phyloP scores from a whole-genome alignment of 2,329 filamentous ascomycete species.

The Penicillium sp. region DNA sequence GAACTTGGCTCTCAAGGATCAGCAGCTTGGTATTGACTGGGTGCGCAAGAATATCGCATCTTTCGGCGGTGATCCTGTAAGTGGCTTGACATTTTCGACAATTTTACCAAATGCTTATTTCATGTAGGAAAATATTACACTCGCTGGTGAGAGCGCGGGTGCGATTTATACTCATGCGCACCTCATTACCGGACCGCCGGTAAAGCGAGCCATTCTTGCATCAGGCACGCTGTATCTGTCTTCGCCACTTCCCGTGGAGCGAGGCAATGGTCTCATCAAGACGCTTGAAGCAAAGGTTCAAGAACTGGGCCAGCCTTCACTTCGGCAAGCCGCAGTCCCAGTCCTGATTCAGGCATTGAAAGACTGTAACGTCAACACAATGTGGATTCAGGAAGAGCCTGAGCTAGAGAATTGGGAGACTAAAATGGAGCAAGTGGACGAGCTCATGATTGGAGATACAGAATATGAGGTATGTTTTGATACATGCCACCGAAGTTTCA shows the following conservation, averaged over 20 bases:
- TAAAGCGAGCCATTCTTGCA: slow-evolving; percentile 44
- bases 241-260: slow-evolving; percentile 44
- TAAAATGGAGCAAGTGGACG: slow-evolving; percentile 37
- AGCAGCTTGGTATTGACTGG: slow-evolving; percentile 44
- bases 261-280: slow-evolving; percentile 38
- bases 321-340: slow-evolving; percentile 36
- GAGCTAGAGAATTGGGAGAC: slow-evolving; percentile 45
- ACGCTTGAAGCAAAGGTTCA: slow-evolving; percentile 35
- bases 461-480: slow-evolving; percentile 45
- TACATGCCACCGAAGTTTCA: neutral
- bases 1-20: slow-evolving; percentile 47
- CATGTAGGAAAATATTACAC: slow-evolving; percentile 44
- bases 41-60: slow-evolving; percentile 44
- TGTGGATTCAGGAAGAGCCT: slow-evolving; percentile 48
- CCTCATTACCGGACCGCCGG: slow-evolving; percentile 37
- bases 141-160: slow-evolving; percentile 53
- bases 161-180: slow-evolving; percentile 53
- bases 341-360: slow-evolving; percentile 41
- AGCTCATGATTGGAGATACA: slow-evolving; percentile 50
- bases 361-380: slow-evolving; percentile 45
- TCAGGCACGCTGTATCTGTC: slow-evolving; percentile 52
- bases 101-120: neutral
- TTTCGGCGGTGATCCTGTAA: slow-evolving; percentile 47
- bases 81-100: slow-evolving; percentile 3
- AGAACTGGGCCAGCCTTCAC: slow-evolving; percentile 31